These are phyloP conservation scores for Fusarium fracticaudum DNA, from an alignment of 2,329 filamentous ascomycete genomes.

Conservation along the genomic window DNA sequence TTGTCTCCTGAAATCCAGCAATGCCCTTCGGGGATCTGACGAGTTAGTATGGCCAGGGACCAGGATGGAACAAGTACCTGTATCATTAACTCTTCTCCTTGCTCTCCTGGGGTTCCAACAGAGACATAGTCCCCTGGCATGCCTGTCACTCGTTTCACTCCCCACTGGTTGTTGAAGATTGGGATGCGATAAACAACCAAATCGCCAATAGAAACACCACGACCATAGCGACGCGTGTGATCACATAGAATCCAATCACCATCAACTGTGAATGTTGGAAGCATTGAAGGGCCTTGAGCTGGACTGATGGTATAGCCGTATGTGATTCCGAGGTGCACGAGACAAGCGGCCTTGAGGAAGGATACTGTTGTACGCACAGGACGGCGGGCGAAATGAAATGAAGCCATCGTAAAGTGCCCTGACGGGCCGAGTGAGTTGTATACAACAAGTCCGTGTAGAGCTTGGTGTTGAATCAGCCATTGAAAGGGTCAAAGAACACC, in stretches of 20 bases:
- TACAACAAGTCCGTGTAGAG: slow-evolving; percentile 10
- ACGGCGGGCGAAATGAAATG: slow-evolving; percentile 50
- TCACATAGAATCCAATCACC: slow-evolving; percentile 77
- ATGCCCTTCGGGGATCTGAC: slow-evolving; percentile 86
- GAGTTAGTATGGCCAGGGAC: background rate
- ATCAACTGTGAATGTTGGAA: slow-evolving; percentile 78
- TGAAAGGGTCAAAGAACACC: background rate
- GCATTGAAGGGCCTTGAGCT: slow-evolving; percentile 83
- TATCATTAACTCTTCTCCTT: slow-evolving; percentile 64
- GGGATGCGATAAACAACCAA: slow-evolving; percentile 83
- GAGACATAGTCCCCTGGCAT: slow-evolving; percentile 81
- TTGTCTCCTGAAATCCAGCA: slow-evolving; percentile 95
- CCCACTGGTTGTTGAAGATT: slow-evolving; percentile 65
- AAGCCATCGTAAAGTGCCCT: slow-evolving; percentile 34
- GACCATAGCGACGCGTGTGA: slow-evolving; percentile 74
- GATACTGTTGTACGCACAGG: slow-evolving; percentile 51
- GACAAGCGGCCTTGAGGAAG: slow-evolving; percentile 52
- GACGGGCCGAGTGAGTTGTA: background rate
- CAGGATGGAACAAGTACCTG: slow-evolving; percentile 60
- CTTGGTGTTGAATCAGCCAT: slow-evolving; percentile 12
- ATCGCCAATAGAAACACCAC: slow-evolving; percentile 78
- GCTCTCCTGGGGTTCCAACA: slow-evolving; percentile 66
- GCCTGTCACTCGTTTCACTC: slow-evolving; percentile 82
- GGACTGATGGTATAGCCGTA: slow-evolving; percentile 70
- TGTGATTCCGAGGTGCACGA: slow-evolving; percentile 58